These are phyloP conservation scores for Saccharata proteae DNA, from an alignment of 2,329 filamentous ascomycete species.

Conservation along the genomic window DNA sequence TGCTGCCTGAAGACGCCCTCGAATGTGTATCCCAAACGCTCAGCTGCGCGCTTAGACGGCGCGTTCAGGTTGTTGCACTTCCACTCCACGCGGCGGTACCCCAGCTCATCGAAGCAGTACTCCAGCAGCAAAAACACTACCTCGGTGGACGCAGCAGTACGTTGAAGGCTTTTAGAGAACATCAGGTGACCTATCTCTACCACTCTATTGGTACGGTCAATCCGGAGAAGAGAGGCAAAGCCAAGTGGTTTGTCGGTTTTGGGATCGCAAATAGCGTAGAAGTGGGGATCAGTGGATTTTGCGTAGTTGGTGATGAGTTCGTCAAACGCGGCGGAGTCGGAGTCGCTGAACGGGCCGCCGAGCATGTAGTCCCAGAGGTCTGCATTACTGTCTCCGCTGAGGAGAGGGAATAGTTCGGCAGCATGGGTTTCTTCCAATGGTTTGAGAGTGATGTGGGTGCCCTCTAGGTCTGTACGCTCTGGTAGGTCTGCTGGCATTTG, in stretches of 20 bases:
- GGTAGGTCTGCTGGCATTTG: too few species aligned
- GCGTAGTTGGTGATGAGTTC: background rate
- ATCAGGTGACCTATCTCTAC: conserved; percentile 49
- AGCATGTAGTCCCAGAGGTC: conserved; percentile 33
- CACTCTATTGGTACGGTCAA: conserved; percentile 35
- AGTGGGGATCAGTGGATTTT: conserved; percentile 1
- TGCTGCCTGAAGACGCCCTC: conserved; percentile 53
- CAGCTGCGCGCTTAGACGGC: conserved; percentile 42
- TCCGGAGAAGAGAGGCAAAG: conserved; percentile 11
- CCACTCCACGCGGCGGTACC: conserved; percentile 50
- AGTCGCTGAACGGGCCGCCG: conserved; percentile 21
- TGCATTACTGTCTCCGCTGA: conserved; percentile 9
- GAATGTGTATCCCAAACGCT: conserved; percentile 44
- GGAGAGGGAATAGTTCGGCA: conserved; percentile 8
- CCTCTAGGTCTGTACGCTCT: too few species aligned
- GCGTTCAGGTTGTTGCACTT: conserved; percentile 49
- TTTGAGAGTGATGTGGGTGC: conserved; percentile 10
- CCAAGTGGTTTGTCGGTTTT: background rate
- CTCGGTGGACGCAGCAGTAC: conserved; percentile 46
- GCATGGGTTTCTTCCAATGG: conserved; percentile 8
- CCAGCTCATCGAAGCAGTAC: conserved; percentile 40
- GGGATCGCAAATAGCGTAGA: background rate
- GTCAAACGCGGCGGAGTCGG: conserved; percentile 2
- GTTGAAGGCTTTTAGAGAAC: conserved; percentile 38
- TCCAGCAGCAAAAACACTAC: conserved; percentile 43